These are phyloP conservation scores for Ceratobasidium sp. DNA, from an alignment of 1,284 basidiomycete species.

Conservation along the genomic window DNA sequence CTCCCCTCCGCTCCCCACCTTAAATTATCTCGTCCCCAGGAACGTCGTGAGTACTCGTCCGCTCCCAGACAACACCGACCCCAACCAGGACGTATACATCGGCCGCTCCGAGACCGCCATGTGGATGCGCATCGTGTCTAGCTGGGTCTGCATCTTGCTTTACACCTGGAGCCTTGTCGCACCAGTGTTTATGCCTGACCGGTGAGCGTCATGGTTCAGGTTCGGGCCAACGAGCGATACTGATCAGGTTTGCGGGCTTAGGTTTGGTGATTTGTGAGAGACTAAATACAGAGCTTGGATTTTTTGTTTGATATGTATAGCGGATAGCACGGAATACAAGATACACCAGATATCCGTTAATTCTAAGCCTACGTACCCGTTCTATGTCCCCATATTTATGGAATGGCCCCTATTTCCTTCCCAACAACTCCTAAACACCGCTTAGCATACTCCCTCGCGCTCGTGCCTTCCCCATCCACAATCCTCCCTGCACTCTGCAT, in stretches of 20 bases:
- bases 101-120: conserved; percentile 95
- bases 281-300: conserved; percentile 1
- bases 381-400: background rate
- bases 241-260: background rate
- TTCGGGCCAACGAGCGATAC: background rate
- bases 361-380: background rate
- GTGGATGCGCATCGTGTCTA: conserved; percentile 98
- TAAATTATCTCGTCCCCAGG: conserved; percentile 59
- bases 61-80: conserved; percentile 61
- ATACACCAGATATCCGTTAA: background rate
- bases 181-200: conserved; percentile 88
- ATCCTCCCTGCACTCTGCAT: conserved; percentile 54
- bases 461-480: conserved; percentile 61
- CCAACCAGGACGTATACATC: conserved; percentile 86
- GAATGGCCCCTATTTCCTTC: conserved; percentile 67
- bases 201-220: conserved; percentile 58
- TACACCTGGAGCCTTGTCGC: conserved; percentile 93
- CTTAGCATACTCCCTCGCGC: conserved; percentile 73
- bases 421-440: conserved; percentile 78
- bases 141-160: conserved; percentile 91
- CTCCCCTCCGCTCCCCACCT: conserved; percentile 39
- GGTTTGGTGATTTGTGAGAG: conserved; percentile 29
- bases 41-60: conserved; percentile 69
- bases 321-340: conserved; percentile 12
- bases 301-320: conserved; percentile 27